A percentile compares a stretch with the other conserved stretches of the same genome.
Evolutionary conservation across 2,329 filamentous ascomycete species (phyloP).

Genomic region (Botrytis paeoniae): DNA sequence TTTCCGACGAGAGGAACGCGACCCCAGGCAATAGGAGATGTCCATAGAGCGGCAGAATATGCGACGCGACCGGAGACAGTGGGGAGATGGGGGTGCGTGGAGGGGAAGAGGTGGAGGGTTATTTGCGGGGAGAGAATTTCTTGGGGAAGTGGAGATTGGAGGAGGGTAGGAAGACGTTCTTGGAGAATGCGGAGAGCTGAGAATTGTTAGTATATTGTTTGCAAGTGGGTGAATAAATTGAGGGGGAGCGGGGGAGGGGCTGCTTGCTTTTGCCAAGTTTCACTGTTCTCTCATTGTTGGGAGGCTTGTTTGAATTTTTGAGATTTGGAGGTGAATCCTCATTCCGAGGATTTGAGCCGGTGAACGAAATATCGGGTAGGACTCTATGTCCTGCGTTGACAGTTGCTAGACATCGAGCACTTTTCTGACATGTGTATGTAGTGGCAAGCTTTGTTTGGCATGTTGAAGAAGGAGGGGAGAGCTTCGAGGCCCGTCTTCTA

Average conservation of each 20-base stretch:
- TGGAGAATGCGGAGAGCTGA: conserved; percentile 63
- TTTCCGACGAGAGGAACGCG: conserved; percentile 87
- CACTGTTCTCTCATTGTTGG: conserved; percentile 54
- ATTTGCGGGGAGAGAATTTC: conserved; percentile 75
- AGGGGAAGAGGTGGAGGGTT: conserved; percentile 66
- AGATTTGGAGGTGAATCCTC: conserved; percentile 19
- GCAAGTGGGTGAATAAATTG: neutral
- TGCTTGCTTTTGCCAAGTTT: conserved; percentile 45
- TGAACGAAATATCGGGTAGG: conserved; percentile 46
- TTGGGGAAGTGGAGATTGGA: conserved; percentile 66
- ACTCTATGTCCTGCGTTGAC: conserved; percentile 28
- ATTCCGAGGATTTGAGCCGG: conserved; percentile 36
- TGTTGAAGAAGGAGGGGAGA: conserved; percentile 12
- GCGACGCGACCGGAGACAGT: conserved; percentile 87
- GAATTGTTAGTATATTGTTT: conserved; percentile 20
- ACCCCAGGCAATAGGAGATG: conserved; percentile 93
- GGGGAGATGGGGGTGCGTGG: conserved; percentile 83
- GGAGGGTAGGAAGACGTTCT: conserved; percentile 62
- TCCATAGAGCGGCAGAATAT: conserved; percentile 93
- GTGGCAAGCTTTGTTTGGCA: conserved; percentile 12
- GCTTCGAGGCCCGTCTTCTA: conserved; percentile 19
- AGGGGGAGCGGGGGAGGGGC: neutral
- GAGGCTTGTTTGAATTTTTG: conserved; percentile 21
- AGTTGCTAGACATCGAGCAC: conserved; percentile 30
- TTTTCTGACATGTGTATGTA: neutral